Conservation (phyloP, 2,329 filamentous ascomycete genomes). For the Neonectria sp. region DNA sequence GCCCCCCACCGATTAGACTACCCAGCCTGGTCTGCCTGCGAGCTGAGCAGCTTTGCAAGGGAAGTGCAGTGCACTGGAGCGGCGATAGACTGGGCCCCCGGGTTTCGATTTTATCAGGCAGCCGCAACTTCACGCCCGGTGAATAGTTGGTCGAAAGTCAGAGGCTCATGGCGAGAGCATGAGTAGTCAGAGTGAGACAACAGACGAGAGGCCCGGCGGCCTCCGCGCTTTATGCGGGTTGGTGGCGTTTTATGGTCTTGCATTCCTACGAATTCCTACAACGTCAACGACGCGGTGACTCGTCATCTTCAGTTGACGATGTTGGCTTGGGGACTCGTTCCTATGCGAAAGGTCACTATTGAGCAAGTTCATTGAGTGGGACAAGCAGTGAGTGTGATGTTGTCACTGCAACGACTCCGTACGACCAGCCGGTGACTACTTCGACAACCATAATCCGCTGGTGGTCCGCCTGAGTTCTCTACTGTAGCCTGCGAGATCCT, state of each 20-base stretch:
- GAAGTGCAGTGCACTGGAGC: neutral
- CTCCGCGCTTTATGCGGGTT: neutral
- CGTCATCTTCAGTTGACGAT: neutral
- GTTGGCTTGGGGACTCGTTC: neutral
- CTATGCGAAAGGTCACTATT: neutral
- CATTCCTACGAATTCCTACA: too few relatives aligned
- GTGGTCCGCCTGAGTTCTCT: neutral
- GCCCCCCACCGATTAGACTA: neutral
- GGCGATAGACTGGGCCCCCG: neutral
- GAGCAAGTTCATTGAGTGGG: neutral
- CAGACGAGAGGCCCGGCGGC: neutral
- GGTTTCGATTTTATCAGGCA: neutral
- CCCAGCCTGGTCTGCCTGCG: constrained; percentile 4
- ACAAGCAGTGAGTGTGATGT: neutral
- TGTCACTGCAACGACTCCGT: neutral
- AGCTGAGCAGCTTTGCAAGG: neutral
- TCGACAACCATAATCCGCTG: neutral
- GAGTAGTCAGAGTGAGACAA: neutral
- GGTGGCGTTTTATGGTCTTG: neutral
- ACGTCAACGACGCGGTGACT: neutral
- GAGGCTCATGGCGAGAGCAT: neutral
- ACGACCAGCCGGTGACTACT: neutral
- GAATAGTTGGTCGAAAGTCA: neutral
- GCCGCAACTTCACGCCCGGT: neutral
- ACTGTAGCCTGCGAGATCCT: neutral